Base-by-base conservation (phyloP, 768 basidiomycete genomes). In the Calvatia gigantea region DNA sequence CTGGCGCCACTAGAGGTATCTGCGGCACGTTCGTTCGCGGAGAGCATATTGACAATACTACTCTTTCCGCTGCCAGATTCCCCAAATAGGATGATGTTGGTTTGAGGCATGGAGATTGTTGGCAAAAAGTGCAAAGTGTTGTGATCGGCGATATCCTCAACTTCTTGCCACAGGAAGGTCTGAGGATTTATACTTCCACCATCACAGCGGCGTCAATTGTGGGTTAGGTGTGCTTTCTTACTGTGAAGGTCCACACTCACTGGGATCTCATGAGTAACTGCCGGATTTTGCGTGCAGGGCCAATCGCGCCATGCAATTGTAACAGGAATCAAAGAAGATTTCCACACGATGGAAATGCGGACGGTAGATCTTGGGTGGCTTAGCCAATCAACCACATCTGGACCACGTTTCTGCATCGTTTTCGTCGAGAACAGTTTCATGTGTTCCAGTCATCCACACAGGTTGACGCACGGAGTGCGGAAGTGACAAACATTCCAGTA, bases 21-120 rank as follows among this genome's bases (percentile, higher is more conserved):
- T n/a, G 39, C 39, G 15, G 7, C 39, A 9, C 9, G 6, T 4
- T 17, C n/a, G 2, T 19, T 21, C 1, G n/a, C 39, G 8, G 44
- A 45, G 39, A 75, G 61, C 66, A 72, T 67, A 57, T 72, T 70
- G 52, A 75, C 64, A n/a, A 63, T 33, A 3, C 63, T 64, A 37
- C 60, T 63, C 41, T 66, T 66, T 21, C 65, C 63, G 21, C 59
- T 43, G 6, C 73, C 73, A 0, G 68, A 66, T 54, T 72, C 70
- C 0, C 73, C 74, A 37, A 74, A 75, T 19, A 75, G 54, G 33
- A 74, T 55, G 42, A 73, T 50, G 44, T 70, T 70, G 31, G 44
- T 33, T 23, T 31, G 31, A 3, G 37, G 21, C 48, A 37, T 43
- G 49, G n/a, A 4, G n/a, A 29, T n/a, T 6, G 23, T 17, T 6